Evolutionary conservation across 2,329 filamentous ascomycete genomes (phyloP).

Genomic region (Fusarium tricinctum): DNA sequence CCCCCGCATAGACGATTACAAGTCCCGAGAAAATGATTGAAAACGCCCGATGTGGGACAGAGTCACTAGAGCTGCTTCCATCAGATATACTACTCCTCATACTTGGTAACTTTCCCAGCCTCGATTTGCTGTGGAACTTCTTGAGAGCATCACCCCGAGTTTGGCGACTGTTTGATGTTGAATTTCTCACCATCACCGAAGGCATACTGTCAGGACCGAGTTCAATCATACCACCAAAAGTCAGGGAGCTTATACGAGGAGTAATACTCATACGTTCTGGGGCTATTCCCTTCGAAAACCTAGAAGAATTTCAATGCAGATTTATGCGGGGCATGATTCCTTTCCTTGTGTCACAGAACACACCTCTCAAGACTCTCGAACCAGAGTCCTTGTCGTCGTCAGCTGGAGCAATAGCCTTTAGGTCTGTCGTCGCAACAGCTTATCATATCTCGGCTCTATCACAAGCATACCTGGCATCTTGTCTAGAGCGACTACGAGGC

Average conservation of each 20-base stretch:
- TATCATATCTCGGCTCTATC: not conserved
- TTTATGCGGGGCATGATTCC: constrained; percentile 1
- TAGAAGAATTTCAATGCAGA: not conserved
- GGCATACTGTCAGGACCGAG: not conserved
- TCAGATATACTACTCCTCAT: not conserved
- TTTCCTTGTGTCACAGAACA: not conserved
- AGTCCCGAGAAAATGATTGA: not conserved
- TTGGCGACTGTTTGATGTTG: not conserved
- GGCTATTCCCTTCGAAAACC: not conserved
- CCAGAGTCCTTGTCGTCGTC: not conserved
- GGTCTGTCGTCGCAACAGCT: not conserved
- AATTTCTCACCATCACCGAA: not conserved
- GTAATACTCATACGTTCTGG: not conserved
- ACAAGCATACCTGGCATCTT: constrained; percentile 1
- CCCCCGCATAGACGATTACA: too few species aligned
- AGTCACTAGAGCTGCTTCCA: not conserved
- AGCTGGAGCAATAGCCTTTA: not conserved
- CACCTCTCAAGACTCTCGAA: not conserved
- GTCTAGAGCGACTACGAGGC: not conserved
- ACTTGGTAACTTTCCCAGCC: not conserved
- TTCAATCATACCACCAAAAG: not conserved
- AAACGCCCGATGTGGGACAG: too few species aligned
- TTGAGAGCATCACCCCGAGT: not conserved
- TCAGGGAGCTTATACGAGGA: not conserved
- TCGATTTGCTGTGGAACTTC: not conserved